Evolutionary conservation across 768 basidiomycete genomes (phyloP).

Genomic region (Rossbeevera mucosa): DNA sequence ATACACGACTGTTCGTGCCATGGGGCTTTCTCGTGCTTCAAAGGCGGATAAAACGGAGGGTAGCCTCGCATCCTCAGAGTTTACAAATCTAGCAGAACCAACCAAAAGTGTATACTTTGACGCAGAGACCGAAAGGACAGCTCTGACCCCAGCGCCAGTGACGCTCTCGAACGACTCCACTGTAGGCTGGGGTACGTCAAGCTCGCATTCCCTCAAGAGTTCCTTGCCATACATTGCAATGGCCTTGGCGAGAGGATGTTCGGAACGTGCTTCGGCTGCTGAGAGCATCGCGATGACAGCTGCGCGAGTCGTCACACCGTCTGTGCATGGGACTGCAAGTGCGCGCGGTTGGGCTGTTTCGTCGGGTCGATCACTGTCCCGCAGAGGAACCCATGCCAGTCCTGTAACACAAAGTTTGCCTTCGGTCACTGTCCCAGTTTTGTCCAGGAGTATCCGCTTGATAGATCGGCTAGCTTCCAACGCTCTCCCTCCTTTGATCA

Average conservation of each 20-base stretch:
- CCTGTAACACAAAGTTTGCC: slow-evolving; percentile 86
- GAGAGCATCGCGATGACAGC: slow-evolving; percentile 77
- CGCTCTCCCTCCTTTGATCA: slow-evolving; percentile 96
- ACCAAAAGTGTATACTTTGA: slow-evolving; percentile 59
- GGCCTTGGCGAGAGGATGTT: slow-evolving; percentile 95
- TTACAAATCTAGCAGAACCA: slow-evolving; percentile 72
- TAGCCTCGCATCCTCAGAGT: slow-evolving; percentile 46
- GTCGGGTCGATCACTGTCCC: slow-evolving; percentile 19
- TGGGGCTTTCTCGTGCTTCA: slow-evolving; percentile 61
- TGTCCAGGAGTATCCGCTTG: slow-evolving; percentile 84
- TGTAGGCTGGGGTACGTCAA: slow-evolving; percentile 45
- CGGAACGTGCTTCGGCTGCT: slow-evolving; percentile 85
- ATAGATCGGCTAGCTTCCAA: slow-evolving; percentile 86
- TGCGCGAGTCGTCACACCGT: slow-evolving; percentile 56
- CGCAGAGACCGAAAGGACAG: slow-evolving; percentile 52
- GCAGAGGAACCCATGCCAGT: slow-evolving; percentile 64
- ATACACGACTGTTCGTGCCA: slow-evolving; percentile 84
- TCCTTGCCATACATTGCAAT: slow-evolving; percentile 80
- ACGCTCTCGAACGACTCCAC: slow-evolving; percentile 80
- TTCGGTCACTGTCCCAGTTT: slow-evolving; percentile 95
- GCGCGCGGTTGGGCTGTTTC: slow-evolving; percentile 9
- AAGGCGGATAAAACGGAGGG: slow-evolving; percentile 60
- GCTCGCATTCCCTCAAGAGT: slow-evolving; percentile 39
- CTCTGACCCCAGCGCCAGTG: slow-evolving; percentile 85
- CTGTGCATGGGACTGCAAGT: slow-evolving; percentile 39